These are phyloP conservation scores for Colletotrichum sp. DNA, from an alignment of 2,329 filamentous ascomycete genomes.

Conservation along the genomic window DNA sequence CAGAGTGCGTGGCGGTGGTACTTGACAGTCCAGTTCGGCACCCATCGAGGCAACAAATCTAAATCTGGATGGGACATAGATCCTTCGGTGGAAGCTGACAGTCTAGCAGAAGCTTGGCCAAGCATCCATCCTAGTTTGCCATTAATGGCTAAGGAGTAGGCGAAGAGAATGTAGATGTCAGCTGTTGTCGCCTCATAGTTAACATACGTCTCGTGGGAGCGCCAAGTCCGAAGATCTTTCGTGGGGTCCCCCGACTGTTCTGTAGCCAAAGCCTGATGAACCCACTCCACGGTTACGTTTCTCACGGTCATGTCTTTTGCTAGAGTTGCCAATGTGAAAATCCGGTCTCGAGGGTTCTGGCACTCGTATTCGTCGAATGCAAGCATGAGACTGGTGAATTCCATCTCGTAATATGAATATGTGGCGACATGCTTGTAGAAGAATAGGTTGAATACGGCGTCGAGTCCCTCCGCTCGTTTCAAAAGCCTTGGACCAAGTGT, in stretches of 20 bases:
- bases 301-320: background rate
- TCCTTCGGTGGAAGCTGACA: background rate
- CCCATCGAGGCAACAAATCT: background rate
- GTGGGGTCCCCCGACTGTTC: background rate
- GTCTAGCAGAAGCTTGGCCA: background rate
- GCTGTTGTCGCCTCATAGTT: background rate
- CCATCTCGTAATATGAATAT: background rate
- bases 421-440: background rate
- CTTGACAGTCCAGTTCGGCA: background rate
- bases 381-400: background rate
- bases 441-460: background rate
- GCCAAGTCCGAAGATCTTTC: background rate
- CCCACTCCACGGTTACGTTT: background rate
- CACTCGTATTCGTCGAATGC: background rate
- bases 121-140: background rate
- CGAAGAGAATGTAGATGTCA: background rate
- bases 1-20: background rate
- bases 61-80: fast-evolving
- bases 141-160: background rate
- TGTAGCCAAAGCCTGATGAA: background rate
- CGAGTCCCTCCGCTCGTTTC: background rate
- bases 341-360: background rate
- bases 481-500: background rate
- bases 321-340: background rate
- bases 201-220: background rate